Conservation (phyloP, 139 green algal genomes). For the Gonium pectorale region DNA sequence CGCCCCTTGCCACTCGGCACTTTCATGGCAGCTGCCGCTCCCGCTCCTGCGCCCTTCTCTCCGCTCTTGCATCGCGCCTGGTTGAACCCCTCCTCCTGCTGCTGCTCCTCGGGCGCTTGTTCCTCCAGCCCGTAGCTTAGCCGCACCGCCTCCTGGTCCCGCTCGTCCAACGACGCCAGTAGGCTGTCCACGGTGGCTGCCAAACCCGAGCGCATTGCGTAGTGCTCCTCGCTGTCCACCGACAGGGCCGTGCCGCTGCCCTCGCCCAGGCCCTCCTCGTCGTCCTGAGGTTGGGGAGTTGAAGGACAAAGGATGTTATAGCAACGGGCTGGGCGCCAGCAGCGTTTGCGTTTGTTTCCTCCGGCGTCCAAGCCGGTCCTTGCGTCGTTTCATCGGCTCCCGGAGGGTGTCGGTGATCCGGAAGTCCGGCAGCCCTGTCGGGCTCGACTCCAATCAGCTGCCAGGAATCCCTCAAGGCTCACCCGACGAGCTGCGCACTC, state of each 20-base stretch:
- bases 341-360: neutral
- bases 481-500: no score
- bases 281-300: no score
- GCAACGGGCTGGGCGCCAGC: no score
- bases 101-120: neutral
- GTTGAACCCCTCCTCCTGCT: neutral
- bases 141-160: neutral
- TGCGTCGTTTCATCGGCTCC: no score
- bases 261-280: neutral
- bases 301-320: no score
- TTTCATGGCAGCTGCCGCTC: neutral
- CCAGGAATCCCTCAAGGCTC: no score
- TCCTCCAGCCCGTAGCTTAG: neutral
- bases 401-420: no score
- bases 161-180: neutral
- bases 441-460: no score
- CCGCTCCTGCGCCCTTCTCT: neutral
- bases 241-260: neutral
- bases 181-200: neutral
- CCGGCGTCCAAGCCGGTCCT: no score
- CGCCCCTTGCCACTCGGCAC: no score
- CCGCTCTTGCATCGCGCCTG: neutral
- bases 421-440: no score
- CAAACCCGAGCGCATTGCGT: neutral
- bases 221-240: slow-evolving; percentile 22